Conservation (phyloP, 2,329 filamentous ascomycete species). For the Leptographium radiaticola region DNA sequence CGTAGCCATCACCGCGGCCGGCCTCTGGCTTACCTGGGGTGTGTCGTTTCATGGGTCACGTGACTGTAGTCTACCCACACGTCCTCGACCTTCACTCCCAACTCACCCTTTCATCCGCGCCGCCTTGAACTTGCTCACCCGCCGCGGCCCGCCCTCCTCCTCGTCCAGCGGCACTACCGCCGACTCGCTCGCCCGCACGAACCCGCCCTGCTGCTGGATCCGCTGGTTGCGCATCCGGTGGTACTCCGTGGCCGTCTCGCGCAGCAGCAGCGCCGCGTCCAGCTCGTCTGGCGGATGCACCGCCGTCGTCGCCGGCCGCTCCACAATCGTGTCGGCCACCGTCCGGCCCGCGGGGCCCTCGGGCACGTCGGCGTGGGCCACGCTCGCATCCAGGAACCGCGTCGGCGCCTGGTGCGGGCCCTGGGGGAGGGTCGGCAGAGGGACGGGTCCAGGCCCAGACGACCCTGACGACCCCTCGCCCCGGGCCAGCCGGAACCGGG, state of each 20-base stretch:
- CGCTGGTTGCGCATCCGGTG: slow-evolving; percentile 70
- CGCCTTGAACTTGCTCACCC: slow-evolving; percentile 62
- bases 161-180: slow-evolving; percentile 56
- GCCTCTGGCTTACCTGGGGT: too few species aligned
- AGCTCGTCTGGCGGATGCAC: slow-evolving; percentile 46
- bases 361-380: slow-evolving; percentile 16
- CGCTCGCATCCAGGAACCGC: slow-evolving; percentile 24
- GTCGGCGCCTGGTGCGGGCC: slow-evolving; percentile 31
- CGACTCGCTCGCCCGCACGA: slow-evolving; percentile 57
- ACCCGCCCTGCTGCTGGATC: slow-evolving; percentile 73
- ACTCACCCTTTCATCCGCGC: slow-evolving; percentile 29
- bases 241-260: slow-evolving; percentile 72
- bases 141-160: slow-evolving; percentile 47
- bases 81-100: too few species aligned
- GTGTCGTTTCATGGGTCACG: too few species aligned
- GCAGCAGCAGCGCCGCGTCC: slow-evolving; percentile 58
- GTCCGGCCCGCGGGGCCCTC: slow-evolving; percentile 38
- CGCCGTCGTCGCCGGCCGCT: slow-evolving; percentile 30
- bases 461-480: too few species aligned
- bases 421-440: slow-evolving; percentile 23
- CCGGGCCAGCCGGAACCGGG: slow-evolving; percentile 36
- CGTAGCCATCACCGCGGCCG: too few species aligned
- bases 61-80: too few species aligned
- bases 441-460: too few species aligned
- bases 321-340: slow-evolving; percentile 46